These are phyloP conservation scores for Scheffersomyces ergatensis DNA, from an alignment of 805 yeast genomes.

Conservation along the genomic window DNA sequence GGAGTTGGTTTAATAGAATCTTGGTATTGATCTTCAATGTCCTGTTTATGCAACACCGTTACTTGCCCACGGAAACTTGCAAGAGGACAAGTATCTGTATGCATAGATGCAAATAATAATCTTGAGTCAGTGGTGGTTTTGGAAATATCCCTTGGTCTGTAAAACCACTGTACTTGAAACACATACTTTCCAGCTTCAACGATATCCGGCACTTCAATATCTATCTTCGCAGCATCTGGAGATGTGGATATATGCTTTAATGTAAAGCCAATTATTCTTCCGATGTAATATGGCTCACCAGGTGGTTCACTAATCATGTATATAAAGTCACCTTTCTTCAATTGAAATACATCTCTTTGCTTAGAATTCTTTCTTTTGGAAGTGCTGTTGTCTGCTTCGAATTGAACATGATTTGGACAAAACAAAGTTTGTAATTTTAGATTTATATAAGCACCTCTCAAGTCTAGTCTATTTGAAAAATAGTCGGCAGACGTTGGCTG, in stretches of 20 bases:
- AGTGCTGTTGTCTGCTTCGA: not conserved
- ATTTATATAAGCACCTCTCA: slow-evolving; percentile 42
- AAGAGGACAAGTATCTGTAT: slow-evolving; percentile 79
- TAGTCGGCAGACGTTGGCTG: slow-evolving; percentile 28
- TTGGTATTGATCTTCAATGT: slow-evolving; percentile 47
- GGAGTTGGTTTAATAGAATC: not conserved
- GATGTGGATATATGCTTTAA: slow-evolving; percentile 5
- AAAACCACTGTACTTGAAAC: slow-evolving; percentile 86
- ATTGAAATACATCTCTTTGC: slow-evolving; percentile 23
- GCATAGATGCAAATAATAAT: slow-evolving; percentile 78
- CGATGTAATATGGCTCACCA: slow-evolving; percentile 91
- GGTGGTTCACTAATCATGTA: slow-evolving; percentile 90
- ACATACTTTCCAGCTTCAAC: slow-evolving; percentile 52
- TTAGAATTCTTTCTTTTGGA: not conserved
- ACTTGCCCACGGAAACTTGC: slow-evolving; percentile 73
- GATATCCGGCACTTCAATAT: slow-evolving; percentile 6
- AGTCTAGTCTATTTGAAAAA: slow-evolving; percentile 43
- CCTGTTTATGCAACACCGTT: slow-evolving; percentile 64
- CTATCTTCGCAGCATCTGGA: slow-evolving; percentile 1
- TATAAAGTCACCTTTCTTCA: slow-evolving; percentile 62
- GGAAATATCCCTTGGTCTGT: slow-evolving; percentile 82
- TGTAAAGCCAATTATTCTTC: slow-evolving; percentile 72
- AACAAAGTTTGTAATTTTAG: slow-evolving; percentile 30
- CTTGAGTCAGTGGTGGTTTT: slow-evolving; percentile 69
- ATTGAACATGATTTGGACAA: slow-evolving; percentile 30